Evolutionary conservation across 2,329 filamentous ascomycete species (phyloP).

Genomic region (Ophiosphaerella herpotricha): DNA sequence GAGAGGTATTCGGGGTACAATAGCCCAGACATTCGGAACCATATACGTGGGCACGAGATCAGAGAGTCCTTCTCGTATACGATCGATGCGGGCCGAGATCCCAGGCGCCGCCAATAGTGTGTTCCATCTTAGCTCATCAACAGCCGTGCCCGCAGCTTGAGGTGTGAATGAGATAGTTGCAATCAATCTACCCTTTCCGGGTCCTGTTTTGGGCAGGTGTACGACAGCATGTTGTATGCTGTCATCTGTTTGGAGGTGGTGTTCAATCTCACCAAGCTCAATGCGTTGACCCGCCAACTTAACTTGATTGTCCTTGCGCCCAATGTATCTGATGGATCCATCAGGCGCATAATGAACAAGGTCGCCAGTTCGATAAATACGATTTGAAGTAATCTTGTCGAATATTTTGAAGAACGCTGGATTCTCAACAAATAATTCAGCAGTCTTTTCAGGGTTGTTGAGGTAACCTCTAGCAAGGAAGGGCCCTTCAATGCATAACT

Average conservation of each 20-base stretch:
- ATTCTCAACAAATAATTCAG: slow-evolving; percentile 30
- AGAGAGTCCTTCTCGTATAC: slow-evolving; percentile 32
- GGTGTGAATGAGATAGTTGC: slow-evolving; percentile 49
- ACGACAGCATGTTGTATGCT: slow-evolving; percentile 49
- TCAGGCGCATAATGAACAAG: slow-evolving; percentile 35
- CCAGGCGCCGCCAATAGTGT: slow-evolving; percentile 36
- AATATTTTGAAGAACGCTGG: slow-evolving; percentile 30
- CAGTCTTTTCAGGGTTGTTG: slow-evolving; percentile 31
- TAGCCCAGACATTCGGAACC: slow-evolving; percentile 42
- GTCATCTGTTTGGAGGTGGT: slow-evolving; percentile 31
- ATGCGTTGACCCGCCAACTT: slow-evolving; percentile 43
- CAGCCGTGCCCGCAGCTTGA: slow-evolving; percentile 9
- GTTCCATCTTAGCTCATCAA: slow-evolving; percentile 29
- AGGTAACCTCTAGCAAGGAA: slow-evolving; percentile 39
- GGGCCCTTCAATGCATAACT: slow-evolving; percentile 40
- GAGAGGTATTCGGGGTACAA: slow-evolving; percentile 40
- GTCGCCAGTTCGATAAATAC: slow-evolving; percentile 42
- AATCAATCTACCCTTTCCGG: slow-evolving; percentile 51
- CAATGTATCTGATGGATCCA: slow-evolving; percentile 35
- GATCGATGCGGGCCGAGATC: slow-evolving; percentile 36
- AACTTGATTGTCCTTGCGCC: slow-evolving; percentile 41
- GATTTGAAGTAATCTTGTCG: slow-evolving; percentile 1
- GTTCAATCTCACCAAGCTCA: slow-evolving; percentile 42
- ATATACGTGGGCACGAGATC: slow-evolving; percentile 38
- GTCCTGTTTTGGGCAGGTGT: slow-evolving; percentile 49